Percentiles rank a stretch among this genome's conserved stretches.
phyloP scores from a whole-genome alignment of 352 stramenopile species.

The Pythium rishiriense region DNA sequence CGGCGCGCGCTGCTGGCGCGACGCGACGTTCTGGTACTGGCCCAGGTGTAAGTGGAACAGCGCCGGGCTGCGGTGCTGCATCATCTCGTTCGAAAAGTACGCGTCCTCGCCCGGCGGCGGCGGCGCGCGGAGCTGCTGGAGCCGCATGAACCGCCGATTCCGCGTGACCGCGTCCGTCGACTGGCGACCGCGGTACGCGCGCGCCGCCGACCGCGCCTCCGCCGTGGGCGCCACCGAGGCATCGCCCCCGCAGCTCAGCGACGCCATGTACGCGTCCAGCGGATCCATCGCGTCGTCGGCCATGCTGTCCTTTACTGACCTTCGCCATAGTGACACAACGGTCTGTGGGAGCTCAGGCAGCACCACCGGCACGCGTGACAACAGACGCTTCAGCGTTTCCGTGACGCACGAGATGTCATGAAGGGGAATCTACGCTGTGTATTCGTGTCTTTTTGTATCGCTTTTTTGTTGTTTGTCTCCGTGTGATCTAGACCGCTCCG shows the following conservation, averaged over 20 bases:
- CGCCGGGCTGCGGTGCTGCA: slow-evolving; percentile 77
- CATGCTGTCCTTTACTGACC: slow-evolving; percentile 8
- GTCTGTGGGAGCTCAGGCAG: neutral
- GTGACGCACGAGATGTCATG: neutral
- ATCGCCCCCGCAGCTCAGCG: slow-evolving; percentile 33
- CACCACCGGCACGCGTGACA: neutral
- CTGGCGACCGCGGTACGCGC: neutral
- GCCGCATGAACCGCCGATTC: slow-evolving; percentile 70
- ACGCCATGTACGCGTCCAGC: slow-evolving; percentile 83
- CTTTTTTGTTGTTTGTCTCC: neutral
- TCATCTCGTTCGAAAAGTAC: slow-evolving; percentile 83
- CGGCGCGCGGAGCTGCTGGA: slow-evolving; percentile 68
- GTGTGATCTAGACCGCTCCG: too few species aligned
- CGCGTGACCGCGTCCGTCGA: slow-evolving; percentile 37
- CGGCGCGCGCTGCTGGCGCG: slow-evolving; percentile 12
- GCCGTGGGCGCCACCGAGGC: neutral
- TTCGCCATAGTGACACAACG: slow-evolving; percentile 10
- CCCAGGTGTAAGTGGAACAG: slow-evolving; percentile 86
- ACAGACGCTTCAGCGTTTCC: too few species aligned
- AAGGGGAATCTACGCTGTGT: neutral
- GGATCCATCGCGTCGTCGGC: slow-evolving; percentile 47
- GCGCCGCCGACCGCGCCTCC: slow-evolving; percentile 4
- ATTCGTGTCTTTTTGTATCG: neutral
- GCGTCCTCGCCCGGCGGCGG: slow-evolving; percentile 13
- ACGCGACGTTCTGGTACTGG: slow-evolving; percentile 51